phyloP scores from a whole-genome alignment of 2,329 filamentous ascomycete species.

The Incumbomyces lentus region DNA sequence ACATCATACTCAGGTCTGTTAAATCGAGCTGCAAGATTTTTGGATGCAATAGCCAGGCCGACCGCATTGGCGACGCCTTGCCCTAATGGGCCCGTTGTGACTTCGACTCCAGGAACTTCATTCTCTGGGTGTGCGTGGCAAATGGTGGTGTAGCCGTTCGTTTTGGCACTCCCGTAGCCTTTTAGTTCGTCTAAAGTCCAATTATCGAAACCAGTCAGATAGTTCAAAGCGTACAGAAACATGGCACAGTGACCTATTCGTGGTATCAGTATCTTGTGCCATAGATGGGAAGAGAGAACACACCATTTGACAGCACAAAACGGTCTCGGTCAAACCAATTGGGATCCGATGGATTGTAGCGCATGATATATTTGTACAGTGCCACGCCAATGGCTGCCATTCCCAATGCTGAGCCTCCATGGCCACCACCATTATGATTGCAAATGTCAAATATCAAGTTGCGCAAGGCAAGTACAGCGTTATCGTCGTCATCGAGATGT shows the following conservation, averaged over 20 bases:
- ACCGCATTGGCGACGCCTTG: constrained; percentile 51
- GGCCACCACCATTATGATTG: constrained; percentile 9
- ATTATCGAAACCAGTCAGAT: constrained; percentile 25
- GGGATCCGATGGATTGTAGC: constrained; percentile 44
- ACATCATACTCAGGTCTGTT: constrained; percentile 40
- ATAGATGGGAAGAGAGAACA: not conserved
- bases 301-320: constrained; percentile 51
- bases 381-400: constrained; percentile 48
- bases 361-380: constrained; percentile 53
- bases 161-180: constrained; percentile 22
- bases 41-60: constrained; percentile 47
- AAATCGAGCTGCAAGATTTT: constrained; percentile 43
- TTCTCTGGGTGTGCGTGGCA: constrained; percentile 44
- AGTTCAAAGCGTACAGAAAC: constrained; percentile 24
- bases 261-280: not conserved
- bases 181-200: constrained; percentile 28
- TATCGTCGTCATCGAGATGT: not conserved
- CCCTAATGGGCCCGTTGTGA: constrained; percentile 48
- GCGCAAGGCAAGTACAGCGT: not conserved
- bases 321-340: constrained; percentile 52
- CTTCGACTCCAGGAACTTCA: constrained; percentile 45
- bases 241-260: not conserved
- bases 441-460: constrained; percentile 8
- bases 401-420: constrained; percentile 7
- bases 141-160: constrained; percentile 24